Base-by-base conservation (phyloP, 2,329 filamentous ascomycete genomes). In the Neonectria sp. region DNA sequence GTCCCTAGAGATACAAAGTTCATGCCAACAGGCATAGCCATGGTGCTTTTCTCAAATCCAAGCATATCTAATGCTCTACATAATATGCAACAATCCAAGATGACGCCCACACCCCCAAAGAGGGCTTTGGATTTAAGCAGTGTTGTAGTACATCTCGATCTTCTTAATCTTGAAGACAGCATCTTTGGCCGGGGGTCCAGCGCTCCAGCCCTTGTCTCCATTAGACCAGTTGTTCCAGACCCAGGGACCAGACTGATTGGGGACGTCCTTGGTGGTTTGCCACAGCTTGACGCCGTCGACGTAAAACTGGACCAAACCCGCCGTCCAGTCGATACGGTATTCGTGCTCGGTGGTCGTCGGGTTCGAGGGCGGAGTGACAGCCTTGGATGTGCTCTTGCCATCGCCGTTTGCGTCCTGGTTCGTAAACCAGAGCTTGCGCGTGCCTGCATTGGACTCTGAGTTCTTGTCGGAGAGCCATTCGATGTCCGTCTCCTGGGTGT, bases 211-310 rank as follows among this genome's bases (percentile, higher is more conserved):
- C 33, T 68, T 65, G 29, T 79, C 75, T 8, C 77, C 77, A 35
- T 75, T 79, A 1, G 77, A 73, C 77, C 77, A 79, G 67, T 79
- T 79, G 55, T 79, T 79, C 51, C 74, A 78, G 6, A 79, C 61
- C 76, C 77, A 79, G 12, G 75, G 67, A 0, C 77, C 77, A 29
- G 71, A 33, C 0, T 68, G 49, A 9, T 27, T 76, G 0, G 77
- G 77, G 1, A 77, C 76, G 17, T 79, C 73, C 43, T 65, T 33
- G 6, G 60, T 77, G 0, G 77, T 77, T 49, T 71, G 63, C 70
- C 72, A 78, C 3, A 71, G 45, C 59, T 76, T 71, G 0, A 62
- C 68, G 0, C 77, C 77, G 13, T 79, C 77, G 1, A 79, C 67
- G 17, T 71, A 79, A 52, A 73, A 79, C 21, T 65, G 35, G 1